phyloP scores from a whole-genome alignment of 139 green algal genomes.

The Closterium sp. region DNA sequence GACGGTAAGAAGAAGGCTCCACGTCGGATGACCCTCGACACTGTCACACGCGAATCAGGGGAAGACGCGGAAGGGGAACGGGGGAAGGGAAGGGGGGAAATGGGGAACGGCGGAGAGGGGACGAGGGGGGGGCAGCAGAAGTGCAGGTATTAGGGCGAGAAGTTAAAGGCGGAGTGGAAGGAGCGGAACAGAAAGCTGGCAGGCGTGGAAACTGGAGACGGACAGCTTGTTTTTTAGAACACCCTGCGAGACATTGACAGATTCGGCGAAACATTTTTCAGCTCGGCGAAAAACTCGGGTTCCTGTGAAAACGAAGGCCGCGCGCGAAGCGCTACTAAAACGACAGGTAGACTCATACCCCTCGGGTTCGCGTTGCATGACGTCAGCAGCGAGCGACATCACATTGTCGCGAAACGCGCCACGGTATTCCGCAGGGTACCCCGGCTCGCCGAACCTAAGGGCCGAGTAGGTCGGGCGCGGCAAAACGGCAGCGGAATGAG shows the following conservation, averaged over 20 bases:
- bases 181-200: too few relatives aligned
- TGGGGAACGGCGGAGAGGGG: too few relatives aligned
- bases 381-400: neutral
- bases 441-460: neutral
- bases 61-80: neutral
- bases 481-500: neutral
- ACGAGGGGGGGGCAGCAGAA: too few relatives aligned
- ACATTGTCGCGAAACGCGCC: neutral
- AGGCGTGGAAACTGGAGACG: too few relatives aligned
- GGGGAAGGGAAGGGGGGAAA: neutral
- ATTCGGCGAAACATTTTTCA: too few relatives aligned
- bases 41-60: neutral
- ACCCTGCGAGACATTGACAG: too few relatives aligned
- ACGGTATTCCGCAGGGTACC: neutral
- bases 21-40: neutral
- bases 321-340: neutral
- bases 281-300: too few relatives aligned
- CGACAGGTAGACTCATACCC: neutral
- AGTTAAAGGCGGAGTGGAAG: neutral
- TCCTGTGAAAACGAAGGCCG: too few relatives aligned
- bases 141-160: neutral
- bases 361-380: neutral
- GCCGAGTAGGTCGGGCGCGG: neutral
- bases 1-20: neutral
- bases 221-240: too few relatives aligned